Evolutionary conservation across 768 basidiomycete genomes (phyloP).

Genomic region (Russula earlei): DNA sequence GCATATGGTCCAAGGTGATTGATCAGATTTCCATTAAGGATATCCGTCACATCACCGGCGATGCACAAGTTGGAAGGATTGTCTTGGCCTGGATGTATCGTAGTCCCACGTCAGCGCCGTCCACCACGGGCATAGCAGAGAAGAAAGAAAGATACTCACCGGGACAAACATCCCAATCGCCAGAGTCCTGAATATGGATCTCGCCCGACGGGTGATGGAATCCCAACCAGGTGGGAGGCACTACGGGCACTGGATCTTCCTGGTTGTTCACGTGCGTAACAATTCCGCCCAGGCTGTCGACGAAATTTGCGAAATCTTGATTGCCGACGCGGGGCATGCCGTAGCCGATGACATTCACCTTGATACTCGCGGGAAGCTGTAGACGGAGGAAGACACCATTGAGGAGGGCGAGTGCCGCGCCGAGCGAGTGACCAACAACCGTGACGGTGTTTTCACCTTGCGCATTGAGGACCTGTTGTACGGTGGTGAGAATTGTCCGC

Average conservation of each 20-base stretch:
- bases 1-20: neutral
- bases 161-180: too few relatives aligned
- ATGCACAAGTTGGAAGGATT: neutral
- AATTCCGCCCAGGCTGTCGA: conserved; percentile 15
- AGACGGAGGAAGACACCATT: conserved; percentile 24
- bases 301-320: conserved; percentile 27
- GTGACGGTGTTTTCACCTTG: conserved; percentile 35
- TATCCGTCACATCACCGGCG: neutral
- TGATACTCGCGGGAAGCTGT: conserved; percentile 21
- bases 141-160: too few relatives aligned
- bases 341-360: conserved; percentile 36
- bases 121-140: too few relatives aligned
- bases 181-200: conserved; percentile 38
- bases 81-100: conserved; percentile 31
- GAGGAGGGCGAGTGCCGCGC: conserved; percentile 25
- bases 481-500: conserved; percentile 30
- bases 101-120: too few relatives aligned
- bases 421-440: conserved; percentile 29
- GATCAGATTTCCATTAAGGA: neutral
- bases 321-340: conserved; percentile 40
- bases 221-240: conserved; percentile 42
- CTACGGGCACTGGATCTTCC: conserved; percentile 40
- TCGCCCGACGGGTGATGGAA: conserved; percentile 46
- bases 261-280: conserved; percentile 31
- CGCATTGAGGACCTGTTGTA: conserved; percentile 29